Conservation (phyloP, 1,284 basidiomycete genomes). For the Cryptococcus sp. region DNA sequence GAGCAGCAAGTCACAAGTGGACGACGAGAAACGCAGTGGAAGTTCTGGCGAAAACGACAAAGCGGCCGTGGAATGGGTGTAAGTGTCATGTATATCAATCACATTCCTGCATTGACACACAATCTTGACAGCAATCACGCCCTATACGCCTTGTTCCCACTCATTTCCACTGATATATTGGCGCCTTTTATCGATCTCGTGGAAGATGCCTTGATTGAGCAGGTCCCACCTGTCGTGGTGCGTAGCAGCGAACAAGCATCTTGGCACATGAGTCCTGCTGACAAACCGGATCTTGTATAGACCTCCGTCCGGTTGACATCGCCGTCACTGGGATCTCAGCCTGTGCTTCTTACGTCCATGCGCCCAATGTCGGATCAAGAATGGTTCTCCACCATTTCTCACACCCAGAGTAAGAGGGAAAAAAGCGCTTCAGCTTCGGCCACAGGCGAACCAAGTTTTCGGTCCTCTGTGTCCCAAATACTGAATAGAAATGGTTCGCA, state of each 20-base stretch:
- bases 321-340: constrained; percentile 46
- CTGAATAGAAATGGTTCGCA: neutral
- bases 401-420: constrained; percentile 11
- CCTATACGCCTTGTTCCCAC: constrained; percentile 47
- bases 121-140: constrained; percentile 40
- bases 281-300: constrained; percentile 15
- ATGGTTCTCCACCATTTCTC: constrained; percentile 48
- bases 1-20: neutral
- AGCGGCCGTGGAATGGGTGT: constrained; percentile 33
- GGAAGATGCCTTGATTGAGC: constrained; percentile 50
- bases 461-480: neutral
- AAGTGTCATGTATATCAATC: constrained; percentile 6
- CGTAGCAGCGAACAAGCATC: constrained; percentile 12
- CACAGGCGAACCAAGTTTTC: neutral
- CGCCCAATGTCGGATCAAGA: constrained; percentile 46
- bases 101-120: too few species aligned
- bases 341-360: constrained; percentile 47
- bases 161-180: constrained; percentile 52
- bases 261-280: neutral
- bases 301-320: constrained; percentile 49
- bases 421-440: neutral
- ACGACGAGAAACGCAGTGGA: neutral
- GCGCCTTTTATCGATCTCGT: constrained; percentile 53
- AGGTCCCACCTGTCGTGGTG: constrained; percentile 50
- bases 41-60: neutral